Conservation (phyloP, 257 asterid species). For the Sherardia arvensis region DNA sequence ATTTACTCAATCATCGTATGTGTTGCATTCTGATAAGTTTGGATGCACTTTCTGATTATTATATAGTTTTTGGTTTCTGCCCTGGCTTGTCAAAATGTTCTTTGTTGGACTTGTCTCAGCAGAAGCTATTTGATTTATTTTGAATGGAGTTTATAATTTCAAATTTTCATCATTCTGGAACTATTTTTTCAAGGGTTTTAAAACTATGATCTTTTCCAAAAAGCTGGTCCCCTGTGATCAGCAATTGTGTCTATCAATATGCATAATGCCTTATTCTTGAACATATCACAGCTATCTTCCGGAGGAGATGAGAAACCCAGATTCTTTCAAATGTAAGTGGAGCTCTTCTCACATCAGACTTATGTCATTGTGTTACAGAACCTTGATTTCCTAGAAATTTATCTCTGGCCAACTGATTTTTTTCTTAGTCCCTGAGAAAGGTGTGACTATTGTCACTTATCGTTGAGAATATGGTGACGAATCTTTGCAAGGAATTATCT, state of each 20-base stretch:
- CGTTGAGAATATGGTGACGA: not conserved
- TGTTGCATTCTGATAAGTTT: not conserved
- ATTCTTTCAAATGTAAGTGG: constrained; percentile 70
- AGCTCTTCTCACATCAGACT: not conserved
- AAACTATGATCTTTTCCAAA: not conserved
- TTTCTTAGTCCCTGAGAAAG: not conserved
- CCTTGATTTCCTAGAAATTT: not conserved
- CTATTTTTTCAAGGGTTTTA: not conserved
- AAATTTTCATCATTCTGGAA: not conserved
- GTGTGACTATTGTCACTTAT: not conserved
- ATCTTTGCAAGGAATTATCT: not conserved
- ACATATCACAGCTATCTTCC: constrained; percentile 62
- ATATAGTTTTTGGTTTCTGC: not conserved
- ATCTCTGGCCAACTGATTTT: not conserved
- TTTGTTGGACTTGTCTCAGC: not conserved
- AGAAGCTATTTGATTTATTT: not conserved
- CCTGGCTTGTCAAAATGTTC: constrained; percentile 1
- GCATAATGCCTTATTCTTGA: not conserved
- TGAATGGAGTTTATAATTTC: not conserved
- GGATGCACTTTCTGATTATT: not conserved
- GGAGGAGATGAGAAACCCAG: constrained; percentile 89
- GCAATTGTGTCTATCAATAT: not conserved
- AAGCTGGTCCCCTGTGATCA: no score
- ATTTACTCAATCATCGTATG: no score
- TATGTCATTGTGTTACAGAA: not conserved